These are phyloP conservation scores for Hypsizygus ulmarius DNA, from an alignment of 1,284 basidiomycete genomes.

Conservation along the genomic window DNA sequence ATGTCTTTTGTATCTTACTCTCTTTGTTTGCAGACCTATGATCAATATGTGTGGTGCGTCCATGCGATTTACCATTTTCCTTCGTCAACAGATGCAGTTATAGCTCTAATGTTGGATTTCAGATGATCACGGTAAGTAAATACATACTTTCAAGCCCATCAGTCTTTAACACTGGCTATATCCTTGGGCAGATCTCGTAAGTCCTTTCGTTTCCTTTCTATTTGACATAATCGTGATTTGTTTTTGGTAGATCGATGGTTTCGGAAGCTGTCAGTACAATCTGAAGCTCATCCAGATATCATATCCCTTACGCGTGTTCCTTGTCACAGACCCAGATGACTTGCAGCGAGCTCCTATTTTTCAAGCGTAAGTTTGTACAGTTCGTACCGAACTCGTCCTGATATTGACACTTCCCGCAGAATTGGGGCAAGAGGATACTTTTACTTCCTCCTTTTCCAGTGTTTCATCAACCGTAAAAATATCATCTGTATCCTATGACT, in stretches of 20 bases:
- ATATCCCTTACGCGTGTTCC: conserved; percentile 6
- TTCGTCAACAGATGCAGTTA: background rate
- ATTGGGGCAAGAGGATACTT: conserved; percentile 85
- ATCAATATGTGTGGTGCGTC: conserved; percentile 58
- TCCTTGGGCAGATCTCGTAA: conserved; percentile 31
- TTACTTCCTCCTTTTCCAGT: conserved; percentile 90
- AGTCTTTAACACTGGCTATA: conserved; percentile 5
- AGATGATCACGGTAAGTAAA: conserved; percentile 73
- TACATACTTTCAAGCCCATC: background rate
- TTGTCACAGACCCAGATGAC: conserved; percentile 70
- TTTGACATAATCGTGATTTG: conserved; percentile 1
- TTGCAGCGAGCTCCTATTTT: conserved; percentile 80
- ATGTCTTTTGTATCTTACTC: conserved; percentile 8
- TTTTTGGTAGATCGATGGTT: conserved; percentile 78
- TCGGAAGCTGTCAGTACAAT: conserved; percentile 72
- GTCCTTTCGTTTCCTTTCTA: conserved; percentile 8
- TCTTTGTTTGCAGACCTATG: conserved; percentile 47
- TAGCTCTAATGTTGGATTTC: background rate
- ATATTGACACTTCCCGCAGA: conserved; percentile 33
- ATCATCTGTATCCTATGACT: conserved; percentile 1
- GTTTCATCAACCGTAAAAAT: conserved; percentile 74
- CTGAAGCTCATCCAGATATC: background rate
- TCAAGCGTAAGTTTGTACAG: conserved; percentile 47
- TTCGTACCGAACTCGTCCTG: background rate
- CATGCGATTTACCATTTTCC: background rate